Conservation (phyloP, 371 early-diverging fungal species). For the Nematocida major region DNA sequence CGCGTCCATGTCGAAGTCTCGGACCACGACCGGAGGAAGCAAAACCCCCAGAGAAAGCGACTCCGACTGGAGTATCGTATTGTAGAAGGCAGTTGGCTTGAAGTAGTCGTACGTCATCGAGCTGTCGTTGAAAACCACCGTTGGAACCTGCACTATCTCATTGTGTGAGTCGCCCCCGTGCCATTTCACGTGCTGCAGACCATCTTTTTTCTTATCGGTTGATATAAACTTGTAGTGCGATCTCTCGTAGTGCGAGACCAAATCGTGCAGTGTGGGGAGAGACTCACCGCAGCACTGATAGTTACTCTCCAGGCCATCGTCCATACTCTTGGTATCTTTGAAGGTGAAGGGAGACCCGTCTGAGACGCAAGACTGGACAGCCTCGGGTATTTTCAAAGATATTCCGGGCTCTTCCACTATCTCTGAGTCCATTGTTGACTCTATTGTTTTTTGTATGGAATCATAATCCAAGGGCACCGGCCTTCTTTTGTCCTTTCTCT, state of each 20-base stretch:
- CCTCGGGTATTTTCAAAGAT: slow-evolving; percentile 43
- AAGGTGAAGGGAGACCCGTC: slow-evolving; percentile 46
- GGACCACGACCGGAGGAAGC: slow-evolving; percentile 31
- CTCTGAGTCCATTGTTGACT: slow-evolving; percentile 32
- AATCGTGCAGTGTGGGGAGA: slow-evolving; percentile 39
- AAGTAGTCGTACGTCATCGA: slow-evolving; percentile 48
- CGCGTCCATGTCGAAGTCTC: slow-evolving; percentile 49
- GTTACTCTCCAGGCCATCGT: slow-evolving; percentile 33
- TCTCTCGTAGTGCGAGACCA: slow-evolving; percentile 48
- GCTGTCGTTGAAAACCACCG: slow-evolving; percentile 49
- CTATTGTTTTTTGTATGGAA: slow-evolving; percentile 31
- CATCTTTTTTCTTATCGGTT: slow-evolving; percentile 12
- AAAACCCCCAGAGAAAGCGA: slow-evolving; percentile 39
- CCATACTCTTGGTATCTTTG: slow-evolving; percentile 22
- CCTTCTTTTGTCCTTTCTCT: slow-evolving; percentile 38
- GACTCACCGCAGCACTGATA: slow-evolving; percentile 51
- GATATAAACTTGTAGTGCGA: slow-evolving; percentile 49
- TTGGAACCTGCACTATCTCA: slow-evolving; percentile 49
- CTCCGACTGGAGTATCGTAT: slow-evolving; percentile 46
- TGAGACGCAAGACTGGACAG: not conserved
- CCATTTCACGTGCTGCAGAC: slow-evolving; percentile 40
- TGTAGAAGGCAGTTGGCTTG: slow-evolving; percentile 50
- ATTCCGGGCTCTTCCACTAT: slow-evolving; percentile 34
- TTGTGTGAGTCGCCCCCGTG: slow-evolving; percentile 45
- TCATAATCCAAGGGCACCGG: slow-evolving; percentile 49